These are phyloP conservation scores for Globisporangium okanoganense DNA, from an alignment of 352 stramenopile species.

Conservation along the genomic window DNA sequence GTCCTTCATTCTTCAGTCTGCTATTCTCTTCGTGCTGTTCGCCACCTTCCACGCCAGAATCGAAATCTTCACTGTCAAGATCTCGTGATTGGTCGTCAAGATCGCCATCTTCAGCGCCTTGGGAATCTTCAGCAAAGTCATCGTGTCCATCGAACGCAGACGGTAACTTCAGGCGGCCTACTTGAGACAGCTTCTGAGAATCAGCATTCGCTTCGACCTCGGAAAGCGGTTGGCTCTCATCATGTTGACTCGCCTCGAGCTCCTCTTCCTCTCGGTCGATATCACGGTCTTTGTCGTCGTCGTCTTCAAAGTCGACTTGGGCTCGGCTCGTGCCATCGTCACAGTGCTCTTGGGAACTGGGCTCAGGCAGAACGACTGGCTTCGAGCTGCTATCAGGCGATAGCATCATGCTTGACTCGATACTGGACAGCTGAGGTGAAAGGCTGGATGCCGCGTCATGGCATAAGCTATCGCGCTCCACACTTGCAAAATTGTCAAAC, in stretches of 20 bases:
- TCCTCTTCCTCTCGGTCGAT: conserved; percentile 4
- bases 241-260: not conserved
- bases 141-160: not conserved
- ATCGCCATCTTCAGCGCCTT: not conserved
- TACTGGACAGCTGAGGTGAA: not conserved
- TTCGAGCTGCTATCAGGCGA: not conserved
- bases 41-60: not conserved
- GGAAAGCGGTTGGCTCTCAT: not conserved
- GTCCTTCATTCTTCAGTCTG: not conserved
- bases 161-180: not conserved
- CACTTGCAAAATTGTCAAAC: not conserved
- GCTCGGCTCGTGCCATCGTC: conserved; percentile 17
- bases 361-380: not conserved
- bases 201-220: not conserved
- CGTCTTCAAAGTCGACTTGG: conserved; percentile 35
- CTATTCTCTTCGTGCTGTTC: not conserved
- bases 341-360: not conserved
- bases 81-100: not conserved
- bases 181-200: not conserved
- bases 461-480: not conserved
- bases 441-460: not conserved
- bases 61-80: not conserved
- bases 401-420: not conserved
- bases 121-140: not conserved
- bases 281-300: conserved; percentile 18